phyloP scores from a whole-genome alignment of 495 filamentous ascomycete genomes.

The Aspergillus heteromorphus region DNA sequence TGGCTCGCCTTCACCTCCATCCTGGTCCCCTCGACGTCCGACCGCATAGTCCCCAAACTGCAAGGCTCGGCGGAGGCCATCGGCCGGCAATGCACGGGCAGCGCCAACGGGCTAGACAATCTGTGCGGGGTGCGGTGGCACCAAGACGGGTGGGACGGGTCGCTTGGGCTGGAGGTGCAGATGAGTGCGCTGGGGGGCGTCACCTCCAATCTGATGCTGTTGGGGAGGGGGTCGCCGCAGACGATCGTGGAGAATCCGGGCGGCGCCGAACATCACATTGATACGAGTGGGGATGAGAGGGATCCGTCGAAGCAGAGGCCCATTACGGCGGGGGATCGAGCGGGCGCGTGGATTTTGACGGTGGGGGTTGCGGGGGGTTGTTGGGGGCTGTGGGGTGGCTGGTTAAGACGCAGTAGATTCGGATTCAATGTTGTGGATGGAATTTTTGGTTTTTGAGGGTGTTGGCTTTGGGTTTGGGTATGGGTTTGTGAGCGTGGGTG shows the following conservation, averaged over 20 bases:
- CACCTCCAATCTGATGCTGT: conserved; percentile 24
- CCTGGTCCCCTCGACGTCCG: conserved; percentile 50
- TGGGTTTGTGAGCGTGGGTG: too few species aligned
- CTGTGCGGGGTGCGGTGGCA: conserved; percentile 69
- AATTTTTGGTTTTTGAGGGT: too few species aligned
- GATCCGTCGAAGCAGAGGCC: conserved; percentile 14
- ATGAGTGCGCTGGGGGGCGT: conserved; percentile 52
- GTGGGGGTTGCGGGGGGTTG: conserved; percentile 43
- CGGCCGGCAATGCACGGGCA: conserved; percentile 48
- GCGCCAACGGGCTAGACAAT: conserved; percentile 45
- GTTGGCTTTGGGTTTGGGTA: too few species aligned
- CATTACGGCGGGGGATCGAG: conserved; percentile 50
- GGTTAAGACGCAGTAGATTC: conserved; percentile 16
- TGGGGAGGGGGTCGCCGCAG: conserved; percentile 1
- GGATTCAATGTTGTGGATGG: too few species aligned
- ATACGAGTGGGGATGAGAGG: conserved; percentile 18
- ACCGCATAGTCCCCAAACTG: conserved; percentile 56
- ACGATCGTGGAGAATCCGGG: conserved; percentile 17
- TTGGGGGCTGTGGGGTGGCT: conserved; percentile 28
- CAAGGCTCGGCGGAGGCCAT: conserved; percentile 58
- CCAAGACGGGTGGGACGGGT: conserved; percentile 56
- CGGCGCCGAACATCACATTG: conserved; percentile 16
- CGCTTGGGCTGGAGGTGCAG: conserved; percentile 47
- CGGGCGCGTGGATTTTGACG: conserved; percentile 64
- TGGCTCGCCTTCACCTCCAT: conserved; percentile 70